These are phyloP conservation scores for Neopestalotiopsis sp. DNA, from an alignment of 2,329 filamentous ascomycete species.

Conservation along the genomic window DNA sequence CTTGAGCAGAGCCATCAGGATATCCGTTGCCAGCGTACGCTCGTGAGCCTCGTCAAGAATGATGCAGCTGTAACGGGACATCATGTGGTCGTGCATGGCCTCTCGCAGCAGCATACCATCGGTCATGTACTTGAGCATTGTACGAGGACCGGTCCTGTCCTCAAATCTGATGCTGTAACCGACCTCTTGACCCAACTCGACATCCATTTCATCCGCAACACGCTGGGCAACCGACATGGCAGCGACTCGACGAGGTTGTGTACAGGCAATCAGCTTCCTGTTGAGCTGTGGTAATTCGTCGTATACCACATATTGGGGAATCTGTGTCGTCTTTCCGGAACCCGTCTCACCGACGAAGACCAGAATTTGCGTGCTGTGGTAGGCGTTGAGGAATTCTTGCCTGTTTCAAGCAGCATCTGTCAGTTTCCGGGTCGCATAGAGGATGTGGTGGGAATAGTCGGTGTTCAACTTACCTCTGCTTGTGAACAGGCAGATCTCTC, in stretches of 20 bases:
- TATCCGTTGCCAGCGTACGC: slow-evolving; percentile 94
- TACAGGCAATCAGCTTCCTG: slow-evolving; percentile 93
- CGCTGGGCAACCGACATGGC: slow-evolving; percentile 98
- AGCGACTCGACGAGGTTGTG: slow-evolving; percentile 94
- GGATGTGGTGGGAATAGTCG: slow-evolving; percentile 1
- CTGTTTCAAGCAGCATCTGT: slow-evolving; percentile 8
- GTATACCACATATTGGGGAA: slow-evolving; percentile 96
- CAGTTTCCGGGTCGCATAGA: slow-evolving; percentile 8
- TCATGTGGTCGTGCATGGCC: slow-evolving; percentile 92
- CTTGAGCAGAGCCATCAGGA: slow-evolving; percentile 95
- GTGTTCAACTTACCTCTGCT: slow-evolving; percentile 71
- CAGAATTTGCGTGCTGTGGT: slow-evolving; percentile 92
- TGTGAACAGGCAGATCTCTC: slow-evolving; percentile 86
- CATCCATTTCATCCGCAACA: slow-evolving; percentile 96
- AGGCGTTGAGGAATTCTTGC: slow-evolving; percentile 89
- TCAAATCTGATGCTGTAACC: slow-evolving; percentile 99
- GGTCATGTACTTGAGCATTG: slow-evolving; percentile 99
- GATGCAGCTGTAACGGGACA: slow-evolving; percentile 93
- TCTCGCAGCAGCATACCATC: slow-evolving; percentile 98
- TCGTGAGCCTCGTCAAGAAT: slow-evolving; percentile 99
- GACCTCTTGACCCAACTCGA: slow-evolving; percentile 89
- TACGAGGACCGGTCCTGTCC: slow-evolving; percentile 87
- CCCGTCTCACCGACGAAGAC: slow-evolving; percentile 99
- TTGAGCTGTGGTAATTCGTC: slow-evolving; percentile 90
- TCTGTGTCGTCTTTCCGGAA: slow-evolving; percentile 99